Base-by-base conservation (phyloP, 2,329 filamentous ascomycete species). In the Orbilia brochopaga region DNA sequence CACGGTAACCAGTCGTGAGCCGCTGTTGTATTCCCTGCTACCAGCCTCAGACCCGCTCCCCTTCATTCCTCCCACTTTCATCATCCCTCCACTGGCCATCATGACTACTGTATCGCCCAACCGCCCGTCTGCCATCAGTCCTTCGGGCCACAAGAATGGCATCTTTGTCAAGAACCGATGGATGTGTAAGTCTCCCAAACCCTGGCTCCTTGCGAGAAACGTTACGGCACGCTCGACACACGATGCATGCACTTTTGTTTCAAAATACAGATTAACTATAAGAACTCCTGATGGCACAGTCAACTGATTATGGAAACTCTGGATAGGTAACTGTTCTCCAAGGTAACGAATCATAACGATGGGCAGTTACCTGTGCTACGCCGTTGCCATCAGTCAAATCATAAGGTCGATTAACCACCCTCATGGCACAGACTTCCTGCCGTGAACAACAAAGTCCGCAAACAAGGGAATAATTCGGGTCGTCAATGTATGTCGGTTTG, bases 151-250 rank as follows among this genome's bases (percentile, higher is more conserved):
- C 6, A 63, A 54, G 51, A 70, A 64, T 40, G 66, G 66, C 6
- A 50, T 70, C 11, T 70, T 70, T 40, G 66, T 70, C 8, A 70
- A 70, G 53, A 70, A 70, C 21, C 58, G 54, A 40, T 70, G 66
- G 66, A 63, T 70, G 66, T 70, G 66, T 70, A 70, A 35, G 66
- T 70, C 19, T 23, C 19, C 27, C 24, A 7, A 15, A 27, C 50
- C 30, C 6, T 53, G 19, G 13, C 46, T 30, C 50, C 13, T 30
- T 30, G 13, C 50, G 10, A 6, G 27, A 13, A 40, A 23, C 11
- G 30, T 24, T 32, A 46, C 23, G 17, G 11, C 44, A 32, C 23
- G n/a, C n/a, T n/a, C 27, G 11, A 35, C 27, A 40, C 11, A 55
- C 32, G 46, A 51, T 8, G 46, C 3, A 51, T 27, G 19, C 46